A percentile compares a stretch with the other conserved stretches of the same genome.
These are phyloP conservation scores for Trichophyton mentagrophytes DNA, from an alignment of 2,329 filamentous ascomycete species.

Conservation along the genomic window DNA sequence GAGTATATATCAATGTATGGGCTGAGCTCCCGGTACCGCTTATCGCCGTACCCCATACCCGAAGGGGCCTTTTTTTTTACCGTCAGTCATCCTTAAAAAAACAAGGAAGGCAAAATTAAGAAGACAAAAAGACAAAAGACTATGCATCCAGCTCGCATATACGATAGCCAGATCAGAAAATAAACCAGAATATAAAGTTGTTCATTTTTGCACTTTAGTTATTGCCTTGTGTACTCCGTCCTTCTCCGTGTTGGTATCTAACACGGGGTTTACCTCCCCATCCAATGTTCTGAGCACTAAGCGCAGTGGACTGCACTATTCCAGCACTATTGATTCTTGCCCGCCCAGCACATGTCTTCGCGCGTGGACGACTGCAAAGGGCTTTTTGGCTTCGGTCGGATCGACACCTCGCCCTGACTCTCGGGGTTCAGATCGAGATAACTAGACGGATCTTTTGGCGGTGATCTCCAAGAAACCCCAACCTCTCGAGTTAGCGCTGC, in stretches of 20 bases:
- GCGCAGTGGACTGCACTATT: background rate
- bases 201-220: background rate
- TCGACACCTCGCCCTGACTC: background rate
- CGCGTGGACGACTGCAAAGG: background rate
- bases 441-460: background rate
- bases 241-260: background rate
- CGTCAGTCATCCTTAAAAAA: background rate
- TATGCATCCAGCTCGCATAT: background rate
- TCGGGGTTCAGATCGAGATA: background rate
- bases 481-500: background rate
- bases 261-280: background rate
- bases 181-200: background rate
- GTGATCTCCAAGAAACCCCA: background rate
- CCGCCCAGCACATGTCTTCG: background rate
- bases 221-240: background rate
- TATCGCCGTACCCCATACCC: background rate
- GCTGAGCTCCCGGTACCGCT: background rate
- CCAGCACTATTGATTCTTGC: background rate
- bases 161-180: background rate
- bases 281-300: background rate
- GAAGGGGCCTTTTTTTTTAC: background rate
- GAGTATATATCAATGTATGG: background rate
- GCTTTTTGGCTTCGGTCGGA: background rate
- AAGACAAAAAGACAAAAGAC: background rate
- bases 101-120: background rate